phyloP scores from a whole-genome alignment of 306 rosid genomes.

The Biancaea sappan region DNA sequence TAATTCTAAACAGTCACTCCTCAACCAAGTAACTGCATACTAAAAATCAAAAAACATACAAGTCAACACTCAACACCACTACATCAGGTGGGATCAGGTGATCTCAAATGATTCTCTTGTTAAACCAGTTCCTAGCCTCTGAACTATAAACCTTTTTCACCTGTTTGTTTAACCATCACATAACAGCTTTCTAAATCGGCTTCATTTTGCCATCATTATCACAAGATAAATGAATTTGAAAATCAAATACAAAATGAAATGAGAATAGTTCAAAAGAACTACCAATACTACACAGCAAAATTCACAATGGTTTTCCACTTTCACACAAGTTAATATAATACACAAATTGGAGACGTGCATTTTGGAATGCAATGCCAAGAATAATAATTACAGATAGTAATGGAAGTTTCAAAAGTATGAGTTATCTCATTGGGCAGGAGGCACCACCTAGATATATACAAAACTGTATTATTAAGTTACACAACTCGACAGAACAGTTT shows the following conservation, averaged over 20 bases:
- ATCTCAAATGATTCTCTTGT: neutral
- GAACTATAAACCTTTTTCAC: neutral
- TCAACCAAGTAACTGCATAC: neutral
- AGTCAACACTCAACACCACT: neutral
- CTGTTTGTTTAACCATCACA: neutral
- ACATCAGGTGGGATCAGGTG: neutral
- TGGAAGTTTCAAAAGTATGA: neutral
- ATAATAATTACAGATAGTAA: constrained; percentile 9
- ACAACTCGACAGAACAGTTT: constrained; percentile 1
- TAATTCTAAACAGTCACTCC: neutral
- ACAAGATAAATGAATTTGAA: neutral
- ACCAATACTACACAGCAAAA: neutral
- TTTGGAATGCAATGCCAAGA: neutral
- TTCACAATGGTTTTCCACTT: constrained; percentile 3
- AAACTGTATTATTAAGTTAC: constrained; percentile 1
- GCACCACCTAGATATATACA: neutral
- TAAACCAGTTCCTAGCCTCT: neutral
- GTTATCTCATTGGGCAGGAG: constrained; percentile 6
- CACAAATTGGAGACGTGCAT: neutral
- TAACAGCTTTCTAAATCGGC: neutral
- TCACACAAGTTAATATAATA: neutral
- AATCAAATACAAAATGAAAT: neutral
- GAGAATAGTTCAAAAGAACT: neutral
- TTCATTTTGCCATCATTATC: neutral
- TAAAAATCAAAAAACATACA: neutral